Base-by-base conservation (phyloP, 1,284 basidiomycete species). In the Apiotrichum domesticum region DNA sequence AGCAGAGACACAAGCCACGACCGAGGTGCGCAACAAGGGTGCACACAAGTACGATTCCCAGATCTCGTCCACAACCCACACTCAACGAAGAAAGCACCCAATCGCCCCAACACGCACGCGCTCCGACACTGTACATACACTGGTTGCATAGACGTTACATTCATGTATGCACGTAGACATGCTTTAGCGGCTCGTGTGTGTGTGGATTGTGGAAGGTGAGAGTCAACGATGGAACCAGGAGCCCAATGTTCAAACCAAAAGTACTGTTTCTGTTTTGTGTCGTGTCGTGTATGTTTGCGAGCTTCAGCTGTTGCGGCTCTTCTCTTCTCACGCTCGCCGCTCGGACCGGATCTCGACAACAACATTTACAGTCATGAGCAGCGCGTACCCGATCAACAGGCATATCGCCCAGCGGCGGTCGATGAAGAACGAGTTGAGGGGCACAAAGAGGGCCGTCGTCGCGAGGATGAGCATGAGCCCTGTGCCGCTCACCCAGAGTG, bases 361-460 rank as follows among this genome's bases (percentile, higher is more conserved):
- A 46, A 93, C 77, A 66, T 88, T 92, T 43, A 84, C 78, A 11
- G 76, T 73, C 87, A 91, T 90, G 60, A 90, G 80, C 21, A 80
- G 75, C 14, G 81, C 68, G 71, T 97, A 98, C 4, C 84, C 85
- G 13, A 77, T 69, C 44, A 97, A 87, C 60, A 97, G 80, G 61
- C 86, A 81, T 9, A 86, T 65, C 0, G 92, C 94, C 87, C 92
- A 93, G 43, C 80, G 77, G 54, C 87, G 79, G 51, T 87, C 86
- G 45, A 97, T 82, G 66, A 84, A 80, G 71, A 88, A 97, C 39
- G 84, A 84, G 66, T 94, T 94, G 63, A 87, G 69, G 1, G 94
- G 93, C 0, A 97, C 89, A 61, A 87, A 83, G 48, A 94, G 76
- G 46, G 94, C 77, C n/a, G 91, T 97, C 14, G 82, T 80, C 5